Evolutionary conservation across 148 eudicot genomes (phyloP), one percentile per base, ranked within the genome.

Genomic region (Suaeda aralocaspica): DNA sequence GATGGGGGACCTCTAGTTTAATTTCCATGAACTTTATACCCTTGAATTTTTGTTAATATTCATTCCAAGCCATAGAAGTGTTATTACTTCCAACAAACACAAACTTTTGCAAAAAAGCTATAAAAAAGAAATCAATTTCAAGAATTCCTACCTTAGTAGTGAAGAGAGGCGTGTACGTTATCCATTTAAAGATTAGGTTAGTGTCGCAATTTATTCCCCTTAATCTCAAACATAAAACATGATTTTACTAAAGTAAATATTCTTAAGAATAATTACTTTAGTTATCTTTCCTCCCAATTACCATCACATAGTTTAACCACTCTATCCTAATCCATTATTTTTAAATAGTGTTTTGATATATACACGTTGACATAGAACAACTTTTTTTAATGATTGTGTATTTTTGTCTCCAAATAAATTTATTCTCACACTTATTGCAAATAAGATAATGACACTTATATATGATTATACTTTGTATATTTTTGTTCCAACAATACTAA

Each of bases 131-230:
- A 44, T 6, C 42, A 19, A 48, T 4, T 30, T 9, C 25, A 46
- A 18, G 19, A 39, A 68, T 68, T 68, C 72, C 36, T 68, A 68
- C 61, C 62, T 68, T 68, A 68, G 61, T 68, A 14, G n/a, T 3
- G 41, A 66, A 66, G 67, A 41, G 2, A 41, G 4, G 11, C 24
- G 5, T 25, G 24, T 25, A 3, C 15, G 53, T 22, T 55, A 24
- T 55, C 31, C 25, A 24, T 31, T 55, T 1, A 8, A 26, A n/a
- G 7, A 22, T 49, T 45, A 39, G 44, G 6, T 45, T 45, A 45
- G 49, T 45, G 10, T 7, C 15, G 14, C 49, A 9, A 5, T 45
- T 49, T 49, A 49, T 19, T 19, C 53, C 53, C 53, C 53, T 49
- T 19, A 18, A 49, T 49, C 53, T 19, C 53, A 49, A 49, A 19